Evolutionary conservation across 805 yeast species (phyloP).

Genomic region (Kodamaea restingae): DNA sequence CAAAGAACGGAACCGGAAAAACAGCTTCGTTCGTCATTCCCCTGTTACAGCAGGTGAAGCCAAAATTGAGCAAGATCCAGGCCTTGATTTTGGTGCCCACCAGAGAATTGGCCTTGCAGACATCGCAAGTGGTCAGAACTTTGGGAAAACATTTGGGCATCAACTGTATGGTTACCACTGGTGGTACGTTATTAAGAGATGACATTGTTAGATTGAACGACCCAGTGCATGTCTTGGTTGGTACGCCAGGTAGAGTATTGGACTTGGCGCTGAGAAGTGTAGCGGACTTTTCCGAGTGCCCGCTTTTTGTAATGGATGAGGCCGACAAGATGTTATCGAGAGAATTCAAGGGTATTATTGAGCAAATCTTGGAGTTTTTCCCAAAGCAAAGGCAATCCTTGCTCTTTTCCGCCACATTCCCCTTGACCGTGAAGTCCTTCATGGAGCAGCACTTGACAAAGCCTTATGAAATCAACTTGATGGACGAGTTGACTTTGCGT

Average conservation of each 20-base stretch:
- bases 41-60: constrained; percentile 81
- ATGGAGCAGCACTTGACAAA: constrained; percentile 86
- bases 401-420: constrained; percentile 94
- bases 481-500: constrained; percentile 94
- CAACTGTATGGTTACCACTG: constrained; percentile 96
- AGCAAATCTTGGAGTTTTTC: constrained; percentile 78
- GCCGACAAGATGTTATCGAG: constrained; percentile 94
- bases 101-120: constrained; percentile 95
- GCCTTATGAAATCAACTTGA: constrained; percentile 92
- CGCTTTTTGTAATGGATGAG: constrained; percentile 94
- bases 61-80: constrained; percentile 80
- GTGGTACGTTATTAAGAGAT: constrained; percentile 92
- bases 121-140: constrained; percentile 95
- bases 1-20: constrained; percentile 98
- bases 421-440: constrained; percentile 85
- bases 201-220: constrained; percentile 91
- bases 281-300: constrained; percentile 84
- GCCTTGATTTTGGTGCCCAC: constrained; percentile 94
- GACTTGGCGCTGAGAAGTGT: constrained; percentile 87
- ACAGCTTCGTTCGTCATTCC: constrained; percentile 98
- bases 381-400: constrained; percentile 71
- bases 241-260: constrained; percentile 96
- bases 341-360: constrained; percentile 84
- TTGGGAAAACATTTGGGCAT: constrained; percentile 90
- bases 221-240: constrained; percentile 90